phyloP scores from a whole-genome alignment of 2,329 filamentous ascomycete species.

The Tolypocladium pustulatum region DNA sequence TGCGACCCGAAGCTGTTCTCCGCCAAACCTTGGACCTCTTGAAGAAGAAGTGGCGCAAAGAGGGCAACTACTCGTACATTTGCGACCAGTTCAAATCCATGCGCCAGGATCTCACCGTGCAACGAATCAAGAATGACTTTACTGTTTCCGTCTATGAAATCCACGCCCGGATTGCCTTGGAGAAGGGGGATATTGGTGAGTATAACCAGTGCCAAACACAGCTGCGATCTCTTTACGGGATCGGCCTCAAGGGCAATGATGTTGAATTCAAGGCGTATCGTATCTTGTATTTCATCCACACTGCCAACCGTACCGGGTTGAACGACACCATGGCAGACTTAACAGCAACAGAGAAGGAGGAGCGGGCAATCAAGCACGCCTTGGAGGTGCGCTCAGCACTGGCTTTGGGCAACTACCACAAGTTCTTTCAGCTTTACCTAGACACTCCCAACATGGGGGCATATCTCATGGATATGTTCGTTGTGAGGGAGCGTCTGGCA shows the following conservation, averaged over 20 bases:
- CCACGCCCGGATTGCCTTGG: slow-evolving; percentile 91
- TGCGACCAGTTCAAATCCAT: slow-evolving; percentile 99
- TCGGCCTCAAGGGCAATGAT: slow-evolving; percentile 78
- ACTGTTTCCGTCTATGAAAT: slow-evolving; percentile 96
- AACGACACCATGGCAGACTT: slow-evolving; percentile 98
- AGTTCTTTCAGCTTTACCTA: slow-evolving; percentile 92
- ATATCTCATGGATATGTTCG: slow-evolving; percentile 99
- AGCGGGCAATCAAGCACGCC: slow-evolving; percentile 78
- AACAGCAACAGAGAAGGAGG: slow-evolving; percentile 91
- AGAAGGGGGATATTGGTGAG: slow-evolving; percentile 99
- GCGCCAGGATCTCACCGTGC: slow-evolving; percentile 94
- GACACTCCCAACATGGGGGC: slow-evolving; percentile 94
- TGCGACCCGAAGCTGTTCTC: slow-evolving; percentile 73
- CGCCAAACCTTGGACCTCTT: slow-evolving; percentile 77
- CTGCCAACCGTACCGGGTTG: slow-evolving; percentile 93
- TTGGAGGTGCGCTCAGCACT: slow-evolving; percentile 83
- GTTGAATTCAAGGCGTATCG: slow-evolving; percentile 98
- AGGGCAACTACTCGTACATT: slow-evolving; percentile 93
- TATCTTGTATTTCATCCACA: slow-evolving; percentile 99
- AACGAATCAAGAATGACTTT: slow-evolving; percentile 93
- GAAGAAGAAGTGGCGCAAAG: slow-evolving; percentile 88
- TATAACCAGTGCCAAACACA: slow-evolving; percentile 99
- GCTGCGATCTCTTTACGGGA: slow-evolving; percentile 79
- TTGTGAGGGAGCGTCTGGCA: slow-evolving; percentile 81
- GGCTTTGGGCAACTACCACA: slow-evolving; percentile 92